phyloP scores from a whole-genome alignment of 2,329 filamentous ascomycete species.

The Ceratocystis papillata region DNA sequence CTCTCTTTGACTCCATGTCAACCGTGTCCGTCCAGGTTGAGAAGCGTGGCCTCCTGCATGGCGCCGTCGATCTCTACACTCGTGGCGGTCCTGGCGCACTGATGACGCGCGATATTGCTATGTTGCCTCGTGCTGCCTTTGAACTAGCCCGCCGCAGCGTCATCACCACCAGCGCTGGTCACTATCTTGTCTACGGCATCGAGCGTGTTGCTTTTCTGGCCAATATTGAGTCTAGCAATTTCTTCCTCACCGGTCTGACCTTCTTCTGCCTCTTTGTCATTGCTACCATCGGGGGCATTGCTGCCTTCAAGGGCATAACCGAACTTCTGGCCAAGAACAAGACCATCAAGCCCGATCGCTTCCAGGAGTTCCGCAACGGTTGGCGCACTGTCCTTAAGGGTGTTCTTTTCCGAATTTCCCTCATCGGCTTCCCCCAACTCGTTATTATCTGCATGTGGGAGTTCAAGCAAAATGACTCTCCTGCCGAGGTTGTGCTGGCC shows the following conservation, averaged over 20 bases:
- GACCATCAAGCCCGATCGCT: conserved; percentile 75
- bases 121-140: conserved; percentile 38
- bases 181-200: conserved; percentile 64
- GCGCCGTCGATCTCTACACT: conserved; percentile 35
- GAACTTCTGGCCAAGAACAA: conserved; percentile 64
- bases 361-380: conserved; percentile 85
- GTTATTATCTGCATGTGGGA: conserved; percentile 88
- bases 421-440: conserved; percentile 89
- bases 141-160: conserved; percentile 45
- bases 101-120: conserved; percentile 41
- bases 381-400: conserved; percentile 91
- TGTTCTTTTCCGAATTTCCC: conserved; percentile 78
- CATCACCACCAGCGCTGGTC: conserved; percentile 44
- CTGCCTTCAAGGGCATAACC: conserved; percentile 68
- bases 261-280: conserved; percentile 82
- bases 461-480: conserved; percentile 73
- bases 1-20: conserved; percentile 61
- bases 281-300: conserved; percentile 60
- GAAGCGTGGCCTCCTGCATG: conserved; percentile 42
- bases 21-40: conserved; percentile 75
- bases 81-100: conserved; percentile 35
- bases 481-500: conserved; percentile 74
- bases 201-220: conserved; percentile 80
- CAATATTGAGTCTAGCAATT: conserved; percentile 76
- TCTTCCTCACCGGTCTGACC: conserved; percentile 81